These are phyloP conservation scores for Hyaloscypha finlandica DNA, from an alignment of 495 filamentous ascomycete genomes.

Conservation along the genomic window DNA sequence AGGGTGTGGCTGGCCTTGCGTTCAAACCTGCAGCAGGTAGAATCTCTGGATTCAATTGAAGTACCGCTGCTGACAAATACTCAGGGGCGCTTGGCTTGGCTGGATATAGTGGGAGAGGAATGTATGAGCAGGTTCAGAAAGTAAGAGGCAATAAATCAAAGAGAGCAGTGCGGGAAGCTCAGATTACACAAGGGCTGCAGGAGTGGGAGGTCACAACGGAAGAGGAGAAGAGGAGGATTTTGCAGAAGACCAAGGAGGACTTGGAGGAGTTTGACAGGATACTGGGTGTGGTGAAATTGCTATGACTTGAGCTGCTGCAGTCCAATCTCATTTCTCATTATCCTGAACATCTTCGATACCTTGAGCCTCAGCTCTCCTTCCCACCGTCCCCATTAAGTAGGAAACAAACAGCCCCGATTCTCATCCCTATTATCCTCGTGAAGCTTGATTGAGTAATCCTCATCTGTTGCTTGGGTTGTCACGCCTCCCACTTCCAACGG, in stretches of 20 bases:
- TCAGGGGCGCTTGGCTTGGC: background rate
- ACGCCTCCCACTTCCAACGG: too few relatives aligned
- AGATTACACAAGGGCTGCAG: background rate
- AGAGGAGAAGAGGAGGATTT: background rate
- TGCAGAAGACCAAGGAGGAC: background rate
- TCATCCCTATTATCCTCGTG: too few relatives aligned
- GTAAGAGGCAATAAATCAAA: background rate
- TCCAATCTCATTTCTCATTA: too few relatives aligned
- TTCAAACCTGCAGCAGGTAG: constrained; percentile 4
- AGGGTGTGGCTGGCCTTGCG: background rate
- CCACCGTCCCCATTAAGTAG: too few relatives aligned
- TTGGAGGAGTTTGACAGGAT: background rate
- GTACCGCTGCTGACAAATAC: background rate
- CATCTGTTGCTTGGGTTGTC: too few relatives aligned
- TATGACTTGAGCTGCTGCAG: background rate
- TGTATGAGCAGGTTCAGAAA: background rate
- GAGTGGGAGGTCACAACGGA: background rate
- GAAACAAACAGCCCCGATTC: too few relatives aligned
- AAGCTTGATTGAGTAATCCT: too few relatives aligned
- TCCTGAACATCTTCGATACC: too few relatives aligned
- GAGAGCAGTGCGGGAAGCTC: background rate
- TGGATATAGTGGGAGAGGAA: background rate
- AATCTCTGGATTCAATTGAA: background rate
- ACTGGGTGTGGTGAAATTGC: background rate
- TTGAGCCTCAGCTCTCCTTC: too few relatives aligned